phyloP scores from a whole-genome alignment of 495 filamentous ascomycete species.

The Collariella sp. region DNA sequence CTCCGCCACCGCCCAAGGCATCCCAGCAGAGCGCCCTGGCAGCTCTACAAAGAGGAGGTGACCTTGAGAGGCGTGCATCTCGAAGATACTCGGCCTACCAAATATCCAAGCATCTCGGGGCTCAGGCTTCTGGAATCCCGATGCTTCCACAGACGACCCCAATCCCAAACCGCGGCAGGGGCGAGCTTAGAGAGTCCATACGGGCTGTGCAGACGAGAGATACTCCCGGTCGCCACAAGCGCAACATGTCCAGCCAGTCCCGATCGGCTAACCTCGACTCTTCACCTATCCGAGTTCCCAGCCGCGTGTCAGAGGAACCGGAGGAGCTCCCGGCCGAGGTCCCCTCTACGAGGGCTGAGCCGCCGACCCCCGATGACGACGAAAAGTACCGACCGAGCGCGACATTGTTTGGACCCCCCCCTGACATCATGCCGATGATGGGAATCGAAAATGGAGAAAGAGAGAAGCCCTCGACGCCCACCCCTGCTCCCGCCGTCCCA shows the following conservation, averaged over 20 bases:
- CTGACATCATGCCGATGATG: conserved; percentile 31
- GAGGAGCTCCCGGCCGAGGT: conserved; percentile 35
- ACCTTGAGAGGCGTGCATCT: conserved; percentile 88
- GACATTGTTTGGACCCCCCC: conserved; percentile 43
- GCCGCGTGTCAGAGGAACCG: conserved; percentile 59
- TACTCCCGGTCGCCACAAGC: conserved; percentile 56
- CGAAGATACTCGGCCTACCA: conserved; percentile 91
- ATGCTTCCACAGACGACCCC: conserved; percentile 80
- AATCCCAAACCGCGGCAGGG: conserved; percentile 70
- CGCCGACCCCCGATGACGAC: conserved; percentile 47
- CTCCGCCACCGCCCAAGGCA: conserved; percentile 66
- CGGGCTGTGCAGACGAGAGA: conserved; percentile 80
- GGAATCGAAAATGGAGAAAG: conserved; percentile 26
- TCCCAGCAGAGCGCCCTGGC: conserved; percentile 86
- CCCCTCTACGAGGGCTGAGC: conserved; percentile 31
- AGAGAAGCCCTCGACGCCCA: conserved; percentile 14
- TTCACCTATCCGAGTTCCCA: conserved; percentile 52
- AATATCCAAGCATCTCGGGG: conserved; percentile 83
- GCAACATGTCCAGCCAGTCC: conserved; percentile 39
- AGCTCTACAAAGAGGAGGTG: conserved; percentile 80
- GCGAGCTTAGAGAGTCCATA: conserved; percentile 83
- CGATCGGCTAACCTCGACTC: conserved; percentile 40
- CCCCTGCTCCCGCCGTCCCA: conserved; percentile 9
- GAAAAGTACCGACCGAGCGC: conserved; percentile 49
- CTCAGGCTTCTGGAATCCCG: conserved; percentile 69